Percentiles rank a stretch among this genome's conserved stretches.
These are phyloP conservation scores for Carex parvula DNA, from an alignment of 176 grass and related monocot genomes.

Conservation along the genomic window DNA sequence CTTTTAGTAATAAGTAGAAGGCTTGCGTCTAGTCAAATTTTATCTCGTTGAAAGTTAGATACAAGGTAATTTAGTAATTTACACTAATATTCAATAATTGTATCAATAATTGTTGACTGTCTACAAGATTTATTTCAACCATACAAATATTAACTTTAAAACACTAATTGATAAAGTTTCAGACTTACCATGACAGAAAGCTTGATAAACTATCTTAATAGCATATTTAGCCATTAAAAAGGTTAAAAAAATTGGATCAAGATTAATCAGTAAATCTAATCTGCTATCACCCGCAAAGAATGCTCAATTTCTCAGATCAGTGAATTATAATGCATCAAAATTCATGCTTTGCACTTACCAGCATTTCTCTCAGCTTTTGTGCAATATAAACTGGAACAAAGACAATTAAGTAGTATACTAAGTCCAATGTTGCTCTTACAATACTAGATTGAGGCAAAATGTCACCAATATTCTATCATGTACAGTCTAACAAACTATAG, in stretches of 20 bases:
- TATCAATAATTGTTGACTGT: too few species aligned
- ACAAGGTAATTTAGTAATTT: too few species aligned
- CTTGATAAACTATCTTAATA: neutral
- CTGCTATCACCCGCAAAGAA: slow-evolving; percentile 46
- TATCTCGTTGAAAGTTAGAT: slow-evolving; percentile 41
- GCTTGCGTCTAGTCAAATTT: too few species aligned
- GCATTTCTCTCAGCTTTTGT: slow-evolving; percentile 34
- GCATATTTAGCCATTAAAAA: neutral
- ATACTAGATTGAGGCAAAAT: too few species aligned
- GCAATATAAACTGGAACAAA: slow-evolving; percentile 41
- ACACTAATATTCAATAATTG: too few species aligned
- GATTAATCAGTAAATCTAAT: slow-evolving; percentile 17
- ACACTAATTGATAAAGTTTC: neutral
- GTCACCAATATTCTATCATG: too few species aligned
- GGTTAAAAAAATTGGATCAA: neutral
- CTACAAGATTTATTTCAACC: too few species aligned
- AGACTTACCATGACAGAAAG: neutral
- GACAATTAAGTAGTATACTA: slow-evolving; percentile 20
- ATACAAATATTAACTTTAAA: too few species aligned
- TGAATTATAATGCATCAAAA: slow-evolving; percentile 60
- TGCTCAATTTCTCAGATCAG: slow-evolving; percentile 50
- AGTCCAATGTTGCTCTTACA: too few species aligned
- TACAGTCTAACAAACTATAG: too few species aligned
- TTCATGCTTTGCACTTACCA: slow-evolving; percentile 20
- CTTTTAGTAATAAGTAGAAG: slow-evolving; percentile 21